Evolutionary conservation across 176 grass and related monocot genomes (phyloP).

Genomic region (Oryza punctata): DNA sequence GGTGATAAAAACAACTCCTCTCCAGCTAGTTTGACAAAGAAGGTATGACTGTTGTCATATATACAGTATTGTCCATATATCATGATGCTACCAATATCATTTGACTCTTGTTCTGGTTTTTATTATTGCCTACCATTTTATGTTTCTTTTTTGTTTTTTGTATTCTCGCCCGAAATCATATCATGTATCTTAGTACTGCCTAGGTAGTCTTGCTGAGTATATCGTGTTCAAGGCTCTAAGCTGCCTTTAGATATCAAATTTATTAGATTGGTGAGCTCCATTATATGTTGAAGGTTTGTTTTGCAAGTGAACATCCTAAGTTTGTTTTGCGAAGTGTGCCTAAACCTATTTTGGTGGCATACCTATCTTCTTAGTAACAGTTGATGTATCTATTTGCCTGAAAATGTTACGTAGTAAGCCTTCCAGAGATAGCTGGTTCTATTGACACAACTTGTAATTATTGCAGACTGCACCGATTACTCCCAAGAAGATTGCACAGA

Average conservation of each 20-base stretch:
- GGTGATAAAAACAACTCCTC: conserved; percentile 40
- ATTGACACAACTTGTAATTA: conserved; percentile 30
- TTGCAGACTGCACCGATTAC: conserved; percentile 46
- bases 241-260: conserved; percentile 3
- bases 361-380: neutral
- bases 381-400: conserved; percentile 2
- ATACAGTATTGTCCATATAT: neutral
- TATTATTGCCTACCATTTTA: neutral
- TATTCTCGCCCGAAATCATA: neutral
- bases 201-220: conserved; percentile 20
- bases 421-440: conserved; percentile 19
- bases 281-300: conserved; percentile 32
- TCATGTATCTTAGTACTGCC: neutral
- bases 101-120: conserved; percentile 14
- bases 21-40: conserved; percentile 48
- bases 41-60: conserved; percentile 19
- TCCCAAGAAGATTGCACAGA: conserved; percentile 47
- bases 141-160: neutral
- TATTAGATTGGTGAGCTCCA: neutral
- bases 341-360: conserved; percentile 9
- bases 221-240: neutral
- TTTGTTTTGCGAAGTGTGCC: neutral
- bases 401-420: conserved; percentile 15
- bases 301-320: neutral
- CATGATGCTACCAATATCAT: neutral